Evolutionary conservation across 805 yeast genomes (phyloP).

Genomic region (Yarrowia sp.): DNA sequence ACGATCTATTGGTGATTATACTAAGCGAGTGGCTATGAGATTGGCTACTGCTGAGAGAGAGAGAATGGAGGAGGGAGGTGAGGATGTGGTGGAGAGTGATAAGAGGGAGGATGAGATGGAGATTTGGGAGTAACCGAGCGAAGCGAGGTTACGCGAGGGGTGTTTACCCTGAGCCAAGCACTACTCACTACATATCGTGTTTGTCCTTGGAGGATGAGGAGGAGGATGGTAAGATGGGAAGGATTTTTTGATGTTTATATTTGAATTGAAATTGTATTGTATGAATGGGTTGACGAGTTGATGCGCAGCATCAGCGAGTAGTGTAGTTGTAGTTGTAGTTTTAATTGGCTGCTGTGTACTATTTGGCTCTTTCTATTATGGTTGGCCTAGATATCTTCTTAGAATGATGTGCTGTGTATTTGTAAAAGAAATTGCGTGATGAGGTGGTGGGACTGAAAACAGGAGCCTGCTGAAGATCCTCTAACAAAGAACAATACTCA

Average conservation of each 20-base stretch:
- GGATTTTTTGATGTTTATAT: conserved; percentile 1
- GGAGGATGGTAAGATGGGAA: neutral
- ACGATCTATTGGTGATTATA: conserved; percentile 83
- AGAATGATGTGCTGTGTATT: no score
- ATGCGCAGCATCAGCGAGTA: no score
- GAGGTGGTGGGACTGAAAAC: no score
- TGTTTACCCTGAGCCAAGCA: neutral
- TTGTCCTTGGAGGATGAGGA: neutral
- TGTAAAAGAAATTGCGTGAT: no score
- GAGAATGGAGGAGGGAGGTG: conserved; percentile 86
- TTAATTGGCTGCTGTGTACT: no score
- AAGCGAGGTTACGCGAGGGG: neutral
- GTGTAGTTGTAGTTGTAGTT: no score
- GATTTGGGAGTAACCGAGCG: conserved; percentile 52
- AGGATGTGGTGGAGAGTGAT: conserved; percentile 81
- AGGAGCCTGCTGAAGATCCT: no score
- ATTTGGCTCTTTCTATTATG: no score
- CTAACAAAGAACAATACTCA: no score
- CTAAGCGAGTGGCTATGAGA: conserved; percentile 84
- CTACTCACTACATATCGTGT: neutral
- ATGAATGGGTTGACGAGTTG: neutral
- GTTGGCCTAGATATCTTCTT: no score
- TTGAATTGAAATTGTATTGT: conserved; percentile 5
- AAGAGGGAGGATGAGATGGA: conserved; percentile 82
- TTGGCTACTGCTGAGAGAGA: conserved; percentile 86